Percentiles rank a stretch among this genome's conserved stretches.
phyloP scores from a whole-genome alignment of 2,329 filamentous ascomycete genomes.

The Plenodomus tracheiphilus region DNA sequence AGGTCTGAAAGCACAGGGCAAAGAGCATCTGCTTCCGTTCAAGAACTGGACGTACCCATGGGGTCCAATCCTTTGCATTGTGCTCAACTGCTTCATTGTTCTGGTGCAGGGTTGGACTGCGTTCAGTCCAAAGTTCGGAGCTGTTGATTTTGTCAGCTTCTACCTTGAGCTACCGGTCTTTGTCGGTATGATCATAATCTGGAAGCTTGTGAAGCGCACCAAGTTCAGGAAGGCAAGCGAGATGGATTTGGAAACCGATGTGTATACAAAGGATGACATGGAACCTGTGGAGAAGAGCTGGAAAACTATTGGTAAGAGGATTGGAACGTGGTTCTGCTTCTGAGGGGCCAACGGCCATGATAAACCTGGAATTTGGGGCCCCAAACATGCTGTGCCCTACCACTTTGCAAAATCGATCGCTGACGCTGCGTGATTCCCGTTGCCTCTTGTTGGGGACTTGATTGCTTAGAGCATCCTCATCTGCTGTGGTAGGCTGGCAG shows the following conservation, averaged over 20 bases:
- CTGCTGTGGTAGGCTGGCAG: too few species aligned
- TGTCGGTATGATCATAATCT: constrained; percentile 28
- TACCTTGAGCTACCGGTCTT: constrained; percentile 49
- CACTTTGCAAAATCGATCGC: too few species aligned
- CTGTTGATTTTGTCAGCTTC: constrained; percentile 54
- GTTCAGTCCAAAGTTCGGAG: constrained; percentile 54
- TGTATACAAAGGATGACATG: constrained; percentile 36
- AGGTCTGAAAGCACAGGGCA: constrained; percentile 51
- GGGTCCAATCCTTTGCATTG: constrained; percentile 49
- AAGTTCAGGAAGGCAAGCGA: constrained; percentile 28
- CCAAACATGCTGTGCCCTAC: too few species aligned
- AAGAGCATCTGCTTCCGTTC: constrained; percentile 51
- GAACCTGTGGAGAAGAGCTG: constrained; percentile 27
- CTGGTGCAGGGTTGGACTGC: constrained; percentile 49
- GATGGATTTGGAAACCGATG: constrained; percentile 37
- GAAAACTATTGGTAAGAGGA: constrained; percentile 23
- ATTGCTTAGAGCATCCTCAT: too few species aligned
- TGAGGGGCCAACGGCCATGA: constrained; percentile 1
- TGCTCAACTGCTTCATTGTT: constrained; percentile 34
- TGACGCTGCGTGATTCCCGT: too few species aligned
- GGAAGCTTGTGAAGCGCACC: constrained; percentile 36
- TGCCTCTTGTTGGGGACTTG: too few species aligned
- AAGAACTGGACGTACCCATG: constrained; percentile 63
- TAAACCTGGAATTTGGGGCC: too few species aligned
- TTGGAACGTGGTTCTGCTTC: constrained; percentile 36